Evolutionary conservation across 2,329 filamentous ascomycete species (phyloP).

Genomic region (Paraconiothyrium brasiliense): DNA sequence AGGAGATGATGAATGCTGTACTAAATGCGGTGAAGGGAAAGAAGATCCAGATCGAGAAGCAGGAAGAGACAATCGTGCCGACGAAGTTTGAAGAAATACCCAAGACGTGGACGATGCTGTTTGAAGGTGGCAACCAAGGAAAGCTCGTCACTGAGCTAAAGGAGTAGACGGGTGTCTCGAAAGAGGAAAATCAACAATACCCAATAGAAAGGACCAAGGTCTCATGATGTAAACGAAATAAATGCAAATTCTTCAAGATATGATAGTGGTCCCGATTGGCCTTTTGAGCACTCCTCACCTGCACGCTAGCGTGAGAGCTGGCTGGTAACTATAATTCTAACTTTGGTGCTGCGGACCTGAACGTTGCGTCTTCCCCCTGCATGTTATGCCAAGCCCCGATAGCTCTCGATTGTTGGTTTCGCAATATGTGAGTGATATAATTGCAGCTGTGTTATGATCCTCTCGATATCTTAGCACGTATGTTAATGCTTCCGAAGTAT

Average conservation of each 20-base stretch:
- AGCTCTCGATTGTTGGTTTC: conserved; percentile 2
- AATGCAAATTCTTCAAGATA: neutral
- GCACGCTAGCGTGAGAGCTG: neutral
- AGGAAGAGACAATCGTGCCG: conserved; percentile 59
- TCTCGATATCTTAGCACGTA: conserved; percentile 15
- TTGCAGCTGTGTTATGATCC: conserved; percentile 17
- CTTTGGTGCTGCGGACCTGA: neutral
- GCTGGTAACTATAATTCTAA: neutral
- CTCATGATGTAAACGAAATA: neutral
- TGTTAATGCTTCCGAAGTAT: conserved; percentile 14
- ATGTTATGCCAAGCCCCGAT: conserved; percentile 5
- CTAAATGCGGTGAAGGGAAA: conserved; percentile 51
- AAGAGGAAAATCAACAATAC: neutral
- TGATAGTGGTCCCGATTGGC: neutral
- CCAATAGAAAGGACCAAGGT: neutral
- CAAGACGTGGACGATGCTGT: conserved; percentile 60
- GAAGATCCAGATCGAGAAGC: conserved; percentile 56
- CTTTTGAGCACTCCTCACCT: neutral
- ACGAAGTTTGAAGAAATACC: conserved; percentile 60
- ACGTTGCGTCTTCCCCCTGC: conserved; percentile 1
- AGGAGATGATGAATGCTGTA: conserved; percentile 35
- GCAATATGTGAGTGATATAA: conserved; percentile 26
- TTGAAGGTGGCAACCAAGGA: conserved; percentile 58
- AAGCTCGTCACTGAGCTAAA: conserved; percentile 56
- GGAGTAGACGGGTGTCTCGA: conserved; percentile 4